A percentile compares a stretch with the other conserved stretches of the same genome.
Evolutionary conservation across 148 eudicot genomes (phyloP).

Genomic region (Spergularia marina): DNA sequence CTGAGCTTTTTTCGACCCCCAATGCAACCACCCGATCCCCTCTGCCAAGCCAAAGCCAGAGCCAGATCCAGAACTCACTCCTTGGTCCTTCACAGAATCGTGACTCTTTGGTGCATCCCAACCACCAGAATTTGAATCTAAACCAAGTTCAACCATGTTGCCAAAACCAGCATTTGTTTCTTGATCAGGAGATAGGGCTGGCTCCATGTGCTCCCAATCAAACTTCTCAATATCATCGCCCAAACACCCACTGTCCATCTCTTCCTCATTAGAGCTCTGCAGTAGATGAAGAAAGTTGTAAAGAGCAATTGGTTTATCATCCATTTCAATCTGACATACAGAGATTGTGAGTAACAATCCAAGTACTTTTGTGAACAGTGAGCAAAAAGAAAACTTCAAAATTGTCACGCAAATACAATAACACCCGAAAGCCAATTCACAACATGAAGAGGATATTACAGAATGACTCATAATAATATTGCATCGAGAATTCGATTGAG

Average conservation of each 20-base stretch:
- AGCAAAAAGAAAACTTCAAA: no score
- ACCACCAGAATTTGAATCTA: slow-evolving; percentile 22
- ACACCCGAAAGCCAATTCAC: no score
- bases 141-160: slow-evolving; percentile 40
- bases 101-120: slow-evolving; percentile 33
- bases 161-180: slow-evolving; percentile 65
- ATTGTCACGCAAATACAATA: no score
- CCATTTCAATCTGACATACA: slow-evolving; percentile 40
- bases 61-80: background rate
- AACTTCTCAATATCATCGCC: slow-evolving; percentile 68
- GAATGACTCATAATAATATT: no score
- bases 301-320: slow-evolving; percentile 51
- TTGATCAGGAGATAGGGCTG: slow-evolving; percentile 57
- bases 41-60: background rate
- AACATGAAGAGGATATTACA: no score
- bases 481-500: no score
- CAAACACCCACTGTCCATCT: slow-evolving; percentile 49
- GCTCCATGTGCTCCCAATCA: slow-evolving; percentile 48
- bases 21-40: slow-evolving; percentile 20
- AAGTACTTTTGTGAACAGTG: no score
- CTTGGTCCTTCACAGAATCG: background rate
- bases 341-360: background rate
- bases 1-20: slow-evolving; percentile 28
- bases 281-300: slow-evolving; percentile 70
- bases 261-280: slow-evolving; percentile 43